phyloP scores from a whole-genome alignment of 192 early-diverging fungal genomes.

The Coemansia sp. region DNA sequence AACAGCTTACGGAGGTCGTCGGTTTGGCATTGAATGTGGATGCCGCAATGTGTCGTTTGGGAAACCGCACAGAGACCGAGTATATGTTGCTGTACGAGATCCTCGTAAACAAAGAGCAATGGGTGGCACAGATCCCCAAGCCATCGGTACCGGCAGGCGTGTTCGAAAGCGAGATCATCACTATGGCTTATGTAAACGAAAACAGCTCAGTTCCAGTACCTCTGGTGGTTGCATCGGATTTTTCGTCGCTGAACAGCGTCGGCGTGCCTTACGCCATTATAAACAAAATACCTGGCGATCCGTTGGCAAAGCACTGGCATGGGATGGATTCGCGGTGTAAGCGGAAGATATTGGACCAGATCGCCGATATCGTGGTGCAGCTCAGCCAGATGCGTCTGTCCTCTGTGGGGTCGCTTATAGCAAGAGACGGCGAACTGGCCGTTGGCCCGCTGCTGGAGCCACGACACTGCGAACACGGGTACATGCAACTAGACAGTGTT shows the following conservation, averaged over 20 bases:
- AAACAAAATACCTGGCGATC: constrained; percentile 8
- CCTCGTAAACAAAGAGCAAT: background rate
- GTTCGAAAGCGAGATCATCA: constrained; percentile 45
- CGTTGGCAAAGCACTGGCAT: constrained; percentile 25
- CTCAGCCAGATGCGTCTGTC: constrained; percentile 32
- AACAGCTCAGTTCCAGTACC: constrained; percentile 19
- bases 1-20: constrained; percentile 12
- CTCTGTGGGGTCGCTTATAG: constrained; percentile 25
- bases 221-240: constrained; percentile 16
- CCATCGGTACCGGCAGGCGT: constrained; percentile 18
- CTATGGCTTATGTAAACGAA: constrained; percentile 30
- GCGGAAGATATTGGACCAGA: constrained; percentile 32
- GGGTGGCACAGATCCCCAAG: constrained; percentile 38
- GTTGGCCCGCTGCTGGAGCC: constrained; percentile 38
- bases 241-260: constrained; percentile 27
- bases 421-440: constrained; percentile 12
- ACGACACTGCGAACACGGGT: constrained; percentile 32
- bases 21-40: constrained; percentile 1
- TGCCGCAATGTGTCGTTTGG: background rate
- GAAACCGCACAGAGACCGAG: constrained; percentile 33
- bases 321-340: constrained; percentile 15
- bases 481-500: background rate
- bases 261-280: constrained; percentile 45
- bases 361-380: constrained; percentile 36
- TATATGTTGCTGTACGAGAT: constrained; percentile 37